Base-by-base conservation (phyloP, 805 yeast species). In the Metschnikowia sp. region DNA sequence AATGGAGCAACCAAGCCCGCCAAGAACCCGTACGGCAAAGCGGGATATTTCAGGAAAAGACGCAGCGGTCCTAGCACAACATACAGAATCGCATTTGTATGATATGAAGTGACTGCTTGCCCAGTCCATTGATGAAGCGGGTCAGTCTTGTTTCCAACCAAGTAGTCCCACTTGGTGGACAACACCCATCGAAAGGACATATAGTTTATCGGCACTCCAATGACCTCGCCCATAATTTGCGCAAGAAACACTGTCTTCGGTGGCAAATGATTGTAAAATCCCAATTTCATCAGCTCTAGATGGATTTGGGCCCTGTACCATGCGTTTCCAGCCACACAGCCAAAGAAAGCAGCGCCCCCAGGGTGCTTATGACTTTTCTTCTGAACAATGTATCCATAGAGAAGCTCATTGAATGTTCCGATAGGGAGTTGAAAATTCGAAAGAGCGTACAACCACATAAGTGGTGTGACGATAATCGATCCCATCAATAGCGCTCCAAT, bases 41-140 rank as follows among this genome's bases (percentile, higher is more conserved):
- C 53, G 1, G 72, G 69, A 49, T 77, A 76, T 39, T 70, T 59
- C n/a, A 56, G 56, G 49, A 77, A 77, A 5, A 77, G 59, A 30
- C 72, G 59, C n/a, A 60, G 54, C 0, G 81, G 81, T 0, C 81
- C 81, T 42, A 77, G 59, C 1, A 77, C 64, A n/a, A 76, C 79
- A 49, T 77, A 77, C 51, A 74, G 79, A 31, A 76, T 68, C 10
- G 81, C 76, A 53, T 76, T 77, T n/a, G 77, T 70, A 54, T 76
- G 74, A 49, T 64, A 67, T 13, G 65, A 59, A 32, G 66, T 61
- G 31, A 77, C 64, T 6, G 63, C 50, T 50, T 77, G 80, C 2
- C 77, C 81, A 2, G 79, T 76, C 81, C 81, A 77, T 55, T 77
- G 81, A 48, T 74, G 75, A 26, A 76, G 59, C 1, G 79, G 77